Evolutionary conservation across 78 protist genomes (phyloP), one percentile per base, ranked within the genome.

Genomic region (Cyanophora paradoxa): DNA sequence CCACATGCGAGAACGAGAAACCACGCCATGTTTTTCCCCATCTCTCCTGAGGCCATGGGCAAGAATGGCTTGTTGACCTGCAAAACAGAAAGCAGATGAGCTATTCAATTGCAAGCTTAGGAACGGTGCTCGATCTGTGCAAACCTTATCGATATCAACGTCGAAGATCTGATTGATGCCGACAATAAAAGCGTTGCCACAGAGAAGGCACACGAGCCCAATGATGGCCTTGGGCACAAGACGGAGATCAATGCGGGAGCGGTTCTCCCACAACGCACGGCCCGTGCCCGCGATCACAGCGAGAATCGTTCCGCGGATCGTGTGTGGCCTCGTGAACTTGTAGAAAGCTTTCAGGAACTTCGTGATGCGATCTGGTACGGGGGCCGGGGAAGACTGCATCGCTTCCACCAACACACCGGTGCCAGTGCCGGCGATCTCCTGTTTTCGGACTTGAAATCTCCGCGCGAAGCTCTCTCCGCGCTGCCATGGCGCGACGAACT

Each of bases 111-210:
- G 50, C 8, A 14, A 13, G 50, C 50, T 44, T 44, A 14, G 8
- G 50, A 44, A 44, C n/a, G 50, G 50, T 13, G 13, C n/a, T 44
- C 50, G n/a, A 14, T 14, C n/a, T 13, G 13, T 14, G 50, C 50
- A 16, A 19, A 52, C 68, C 71, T 65, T 65, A 54, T 65, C 71
- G 2, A 65, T 65, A 20, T 65, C 71, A 22, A 65, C 71, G 31
- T 65, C 71, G 54, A 40, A 65, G 24, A 65, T 65, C 33, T 65
- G 71, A 54, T 65, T 65, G 71, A 65, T 65, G 71, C 71, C 71
- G 54, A 65, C 71, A 54, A 65, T 65, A 54, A 40, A 65, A 7
- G 48, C 48, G 54, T 65, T 65, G 56, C 71, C 71, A 54, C 71
- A 65, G 19, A 65, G 71, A 10, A 65, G 71, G 13, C 56, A 48